Evolutionary conservation across 116 monocot species (phyloP).

Genomic region (Dioscorea cayenensis): DNA sequence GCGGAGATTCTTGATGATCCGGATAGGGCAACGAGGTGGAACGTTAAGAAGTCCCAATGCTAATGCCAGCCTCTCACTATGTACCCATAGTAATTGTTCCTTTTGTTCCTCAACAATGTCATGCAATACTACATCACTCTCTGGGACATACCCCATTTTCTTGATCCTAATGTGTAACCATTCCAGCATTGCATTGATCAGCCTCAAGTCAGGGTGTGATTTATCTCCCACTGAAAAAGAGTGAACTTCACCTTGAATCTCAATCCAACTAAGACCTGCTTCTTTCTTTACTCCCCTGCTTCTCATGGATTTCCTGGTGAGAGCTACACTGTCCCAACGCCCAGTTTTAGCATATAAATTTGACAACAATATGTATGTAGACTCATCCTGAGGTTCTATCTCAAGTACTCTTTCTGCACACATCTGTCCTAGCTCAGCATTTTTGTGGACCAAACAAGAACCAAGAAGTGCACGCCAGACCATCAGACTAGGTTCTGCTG

Average conservation of each 20-base stretch:
- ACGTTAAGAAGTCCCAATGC: conserved; percentile 43
- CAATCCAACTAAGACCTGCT: conserved; percentile 76
- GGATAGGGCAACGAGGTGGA: conserved; percentile 37
- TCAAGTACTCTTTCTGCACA: conserved; percentile 64
- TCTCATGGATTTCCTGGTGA: conserved; percentile 63
- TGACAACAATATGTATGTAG: conserved; percentile 60
- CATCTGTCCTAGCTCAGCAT: conserved; percentile 56
- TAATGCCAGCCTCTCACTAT: conserved; percentile 82
- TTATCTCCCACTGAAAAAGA: conserved; percentile 54
- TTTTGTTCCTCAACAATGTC: conserved; percentile 52
- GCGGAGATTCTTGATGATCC: conserved; percentile 76
- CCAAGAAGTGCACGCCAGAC: conserved; percentile 78
- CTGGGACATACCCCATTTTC: conserved; percentile 48
- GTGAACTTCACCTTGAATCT: conserved; percentile 54
- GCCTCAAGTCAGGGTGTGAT: conserved; percentile 51
- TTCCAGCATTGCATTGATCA: conserved; percentile 70
- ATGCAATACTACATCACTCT: conserved; percentile 44
- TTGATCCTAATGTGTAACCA: conserved; percentile 45
- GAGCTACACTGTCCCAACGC: conserved; percentile 51
- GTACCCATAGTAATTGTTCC: conserved; percentile 44
- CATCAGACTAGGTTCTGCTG: conserved; percentile 38
- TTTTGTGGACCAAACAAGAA: conserved; percentile 76
- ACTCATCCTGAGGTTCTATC: conserved; percentile 64
- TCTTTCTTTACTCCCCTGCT: conserved; percentile 57
- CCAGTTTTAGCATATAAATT: conserved; percentile 64